Evolutionary conservation across 2,329 filamentous ascomycete genomes (phyloP).

Genomic region (Colletotrichum cuscutae): DNA sequence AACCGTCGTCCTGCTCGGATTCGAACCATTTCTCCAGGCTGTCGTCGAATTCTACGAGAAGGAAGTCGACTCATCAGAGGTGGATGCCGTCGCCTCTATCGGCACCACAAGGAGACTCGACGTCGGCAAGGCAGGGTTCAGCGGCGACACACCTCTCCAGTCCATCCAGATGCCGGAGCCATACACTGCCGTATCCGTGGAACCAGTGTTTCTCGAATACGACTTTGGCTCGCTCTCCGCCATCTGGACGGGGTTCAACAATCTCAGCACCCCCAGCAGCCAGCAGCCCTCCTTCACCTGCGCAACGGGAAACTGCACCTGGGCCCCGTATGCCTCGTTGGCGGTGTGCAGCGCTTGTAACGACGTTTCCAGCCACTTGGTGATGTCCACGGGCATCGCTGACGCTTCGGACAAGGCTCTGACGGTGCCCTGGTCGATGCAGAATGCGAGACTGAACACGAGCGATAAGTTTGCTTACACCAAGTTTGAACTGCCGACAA

Average conservation of each 20-base stretch:
- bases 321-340: not conserved
- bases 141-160: not conserved
- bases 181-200: not conserved
- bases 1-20: not conserved
- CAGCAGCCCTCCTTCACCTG: not conserved
- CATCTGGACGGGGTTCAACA: not conserved
- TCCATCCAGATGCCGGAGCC: not conserved
- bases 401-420: not conserved
- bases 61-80: not conserved
- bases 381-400: not conserved
- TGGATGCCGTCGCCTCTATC: not conserved
- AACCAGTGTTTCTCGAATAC: not conserved
- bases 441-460: not conserved
- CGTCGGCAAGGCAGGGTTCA: not conserved
- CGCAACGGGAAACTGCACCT: not conserved
- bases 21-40: not conserved
- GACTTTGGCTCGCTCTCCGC: not conserved
- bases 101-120: not conserved
- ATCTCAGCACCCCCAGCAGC: not conserved
- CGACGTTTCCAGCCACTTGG: not conserved
- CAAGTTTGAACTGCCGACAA: not conserved
- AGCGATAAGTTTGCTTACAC: not conserved
- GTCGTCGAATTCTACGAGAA: not conserved
- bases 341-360: conserved; percentile 1
- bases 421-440: not conserved